Percentiles rank a stretch among this genome's conserved stretches.
Conservation (phyloP, 768 basidiomycete species). For the Dacryopinax spathularia region DNA sequence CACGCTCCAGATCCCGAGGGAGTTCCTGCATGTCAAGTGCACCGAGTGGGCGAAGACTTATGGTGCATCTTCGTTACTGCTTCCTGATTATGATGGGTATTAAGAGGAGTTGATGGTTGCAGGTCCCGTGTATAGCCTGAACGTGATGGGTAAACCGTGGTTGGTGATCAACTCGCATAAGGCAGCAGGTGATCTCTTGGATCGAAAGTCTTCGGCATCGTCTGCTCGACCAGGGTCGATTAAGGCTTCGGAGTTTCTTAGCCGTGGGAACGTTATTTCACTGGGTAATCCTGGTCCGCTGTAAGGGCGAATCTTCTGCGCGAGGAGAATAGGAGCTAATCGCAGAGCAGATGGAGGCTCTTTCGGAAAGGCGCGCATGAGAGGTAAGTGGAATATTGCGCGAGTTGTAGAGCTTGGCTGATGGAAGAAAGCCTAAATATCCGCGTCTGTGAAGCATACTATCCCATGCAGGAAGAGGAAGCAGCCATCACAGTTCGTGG, state of each 20-base stretch:
- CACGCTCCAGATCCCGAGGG: background rate
- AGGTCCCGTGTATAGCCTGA: background rate
- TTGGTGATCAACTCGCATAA: background rate
- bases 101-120: background rate
- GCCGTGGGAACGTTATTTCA: background rate
- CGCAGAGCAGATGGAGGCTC: background rate
- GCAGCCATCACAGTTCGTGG: background rate
- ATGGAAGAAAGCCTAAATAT: background rate
- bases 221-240: background rate
- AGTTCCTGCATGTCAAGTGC: background rate
- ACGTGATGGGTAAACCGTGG: background rate
- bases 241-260: background rate
- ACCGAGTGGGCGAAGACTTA: background rate
- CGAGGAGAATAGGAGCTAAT: background rate
- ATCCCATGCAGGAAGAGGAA: background rate
- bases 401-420: too few species aligned
- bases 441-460: background rate
- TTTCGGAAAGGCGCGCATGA: background rate
- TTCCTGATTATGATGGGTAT: background rate
- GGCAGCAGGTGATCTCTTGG: background rate
- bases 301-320: background rate
- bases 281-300: background rate
- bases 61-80: background rate
- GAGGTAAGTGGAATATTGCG: too few species aligned
- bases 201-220: background rate